Evolutionary conservation across 306 rosid species (phyloP), one percentile per base, ranked within the genome.

Genomic region (Chamaecrista fasciculata): DNA sequence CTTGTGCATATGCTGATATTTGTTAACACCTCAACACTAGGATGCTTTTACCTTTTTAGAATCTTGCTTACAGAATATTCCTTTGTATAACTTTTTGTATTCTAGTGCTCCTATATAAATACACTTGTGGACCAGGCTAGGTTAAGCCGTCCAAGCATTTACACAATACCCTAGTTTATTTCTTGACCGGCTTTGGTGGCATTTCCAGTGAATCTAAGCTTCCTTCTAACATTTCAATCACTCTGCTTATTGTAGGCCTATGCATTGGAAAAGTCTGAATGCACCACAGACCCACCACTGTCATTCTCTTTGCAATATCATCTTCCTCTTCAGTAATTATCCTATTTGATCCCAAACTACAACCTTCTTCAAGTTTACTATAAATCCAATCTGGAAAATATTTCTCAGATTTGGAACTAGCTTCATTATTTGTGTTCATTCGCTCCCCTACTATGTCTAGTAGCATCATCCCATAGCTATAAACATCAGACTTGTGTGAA

Each of bases 211-310:
- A 75, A 48, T 71, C 61, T 5, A 66, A 1, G 62, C 34, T 80
- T 24, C 62, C 85, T 62, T 74, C 66, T 20, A 83, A 14, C 81
- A 77, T 80, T 5, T 83, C 82, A 6, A 83, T 60, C 31, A 81
- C 89, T 73, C 28, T 76, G 49, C 58, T 72, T 59, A 81, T 84
- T 5, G 80, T 52, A 40, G 89, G 86, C 2, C 82, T 79, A 34
- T 66, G 59, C 10, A 11, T 15, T 33, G 81, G 79, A 25, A 59
- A 11, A 0, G 75, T 53, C 52, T 79, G 89, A 34, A 81, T 70
- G 72, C 87, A 73, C 84, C 86, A 84, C 14, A 81, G 36, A 5
- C 84, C 86, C 18, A 81, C 89, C 16, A 62, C 59, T 25, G 23
- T 70, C 81, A 81, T 56, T 69, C 51, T 81, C 52, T 62, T 85